phyloP scores from a whole-genome alignment of 2,329 filamentous ascomycete species.

The Sclerotinia minor region DNA sequence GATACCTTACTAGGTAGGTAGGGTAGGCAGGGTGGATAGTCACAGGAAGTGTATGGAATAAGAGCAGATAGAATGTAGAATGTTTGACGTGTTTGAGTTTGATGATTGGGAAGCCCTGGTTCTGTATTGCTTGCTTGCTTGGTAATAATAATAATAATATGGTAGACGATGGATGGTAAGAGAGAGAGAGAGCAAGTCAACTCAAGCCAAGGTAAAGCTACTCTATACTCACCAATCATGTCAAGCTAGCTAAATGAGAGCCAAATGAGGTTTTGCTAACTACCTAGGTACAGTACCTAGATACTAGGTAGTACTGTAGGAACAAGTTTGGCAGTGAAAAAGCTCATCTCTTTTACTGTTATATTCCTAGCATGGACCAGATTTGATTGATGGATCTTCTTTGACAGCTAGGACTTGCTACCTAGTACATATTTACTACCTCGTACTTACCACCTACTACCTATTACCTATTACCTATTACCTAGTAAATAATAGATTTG shows the following conservation, averaged over 20 bases:
- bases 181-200: not conserved
- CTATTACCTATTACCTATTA: too few relatives aligned
- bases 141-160: not conserved
- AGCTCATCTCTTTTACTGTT: not conserved
- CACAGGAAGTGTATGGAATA: not conserved
- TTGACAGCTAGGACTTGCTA: not conserved
- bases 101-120: not conserved
- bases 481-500: too few relatives aligned
- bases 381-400: not conserved
- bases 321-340: too few relatives aligned
- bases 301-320: too few relatives aligned
- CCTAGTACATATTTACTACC: too few relatives aligned
- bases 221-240: too few relatives aligned
- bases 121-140: not conserved
- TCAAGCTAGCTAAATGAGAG: not conserved
- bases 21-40: too few relatives aligned
- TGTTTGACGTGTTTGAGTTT: not conserved
- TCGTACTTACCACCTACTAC: too few relatives aligned
- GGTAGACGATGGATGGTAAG: too few relatives aligned
- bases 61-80: not conserved
- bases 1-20: too few relatives aligned
- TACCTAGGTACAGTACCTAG: too few relatives aligned
- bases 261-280: not conserved
- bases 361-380: not conserved
- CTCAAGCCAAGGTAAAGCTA: too few relatives aligned